These are phyloP conservation scores for Fusarium sp. DNA, from an alignment of 2,329 filamentous ascomycete species.

Conservation along the genomic window DNA sequence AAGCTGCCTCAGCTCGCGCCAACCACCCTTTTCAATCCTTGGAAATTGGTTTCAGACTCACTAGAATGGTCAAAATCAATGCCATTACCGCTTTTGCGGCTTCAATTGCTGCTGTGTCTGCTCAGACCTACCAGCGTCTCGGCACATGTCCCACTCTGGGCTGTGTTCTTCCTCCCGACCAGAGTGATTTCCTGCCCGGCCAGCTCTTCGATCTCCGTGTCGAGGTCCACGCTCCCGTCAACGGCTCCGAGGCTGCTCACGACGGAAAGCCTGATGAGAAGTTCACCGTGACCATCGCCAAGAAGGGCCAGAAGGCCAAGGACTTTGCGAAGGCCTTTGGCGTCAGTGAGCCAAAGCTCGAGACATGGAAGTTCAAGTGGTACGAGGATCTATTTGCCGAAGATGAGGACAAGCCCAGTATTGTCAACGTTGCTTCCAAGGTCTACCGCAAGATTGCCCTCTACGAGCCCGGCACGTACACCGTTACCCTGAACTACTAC, in stretches of 20 bases:
- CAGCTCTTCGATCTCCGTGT: slow-evolving; percentile 87
- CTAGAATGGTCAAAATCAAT: slow-evolving; percentile 49
- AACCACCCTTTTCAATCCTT: neutral
- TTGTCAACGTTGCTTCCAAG: slow-evolving; percentile 84
- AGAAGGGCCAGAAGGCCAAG: slow-evolving; percentile 64
- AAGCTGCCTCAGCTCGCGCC: slow-evolving; percentile 30
- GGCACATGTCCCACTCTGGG: slow-evolving; percentile 68
- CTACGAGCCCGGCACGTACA: slow-evolving; percentile 82
- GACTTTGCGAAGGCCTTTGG: slow-evolving; percentile 73
- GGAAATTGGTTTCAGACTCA: slow-evolving; percentile 14
- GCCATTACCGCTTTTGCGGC: slow-evolving; percentile 47
- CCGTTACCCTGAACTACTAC: slow-evolving; percentile 80
- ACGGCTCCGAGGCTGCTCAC: slow-evolving; percentile 81
- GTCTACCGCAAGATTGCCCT: slow-evolving; percentile 79
- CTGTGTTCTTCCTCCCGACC: slow-evolving; percentile 68
- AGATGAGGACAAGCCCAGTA: slow-evolving; percentile 72
- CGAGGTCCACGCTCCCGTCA: slow-evolving; percentile 82
- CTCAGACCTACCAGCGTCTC: slow-evolving; percentile 68
- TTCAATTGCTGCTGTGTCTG: slow-evolving; percentile 54
- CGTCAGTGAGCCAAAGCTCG: slow-evolving; percentile 74
- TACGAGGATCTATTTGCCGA: slow-evolving; percentile 84
- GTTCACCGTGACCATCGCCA: slow-evolving; percentile 79
- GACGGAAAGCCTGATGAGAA: slow-evolving; percentile 74
- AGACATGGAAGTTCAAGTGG: slow-evolving; percentile 87
- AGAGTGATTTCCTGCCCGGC: slow-evolving; percentile 83